Conservation (phyloP, 2,329 filamentous ascomycete genomes). For the Diaporthe sp. region DNA sequence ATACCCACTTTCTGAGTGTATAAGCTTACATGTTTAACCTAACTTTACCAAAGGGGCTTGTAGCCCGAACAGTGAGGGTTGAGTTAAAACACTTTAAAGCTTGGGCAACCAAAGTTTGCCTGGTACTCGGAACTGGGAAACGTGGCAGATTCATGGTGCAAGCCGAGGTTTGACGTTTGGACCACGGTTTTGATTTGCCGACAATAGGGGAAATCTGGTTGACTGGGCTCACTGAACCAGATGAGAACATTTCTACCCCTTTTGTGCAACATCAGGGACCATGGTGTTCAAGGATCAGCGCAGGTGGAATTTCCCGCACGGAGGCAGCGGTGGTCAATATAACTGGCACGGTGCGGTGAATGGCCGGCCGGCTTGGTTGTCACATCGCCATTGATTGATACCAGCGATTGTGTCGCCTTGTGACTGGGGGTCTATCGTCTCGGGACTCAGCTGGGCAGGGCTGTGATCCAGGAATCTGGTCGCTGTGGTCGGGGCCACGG, state of each 20-base stretch:
- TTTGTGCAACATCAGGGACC: background rate
- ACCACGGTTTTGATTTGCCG: background rate
- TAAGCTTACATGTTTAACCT: background rate
- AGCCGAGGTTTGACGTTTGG: background rate
- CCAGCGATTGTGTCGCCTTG: background rate
- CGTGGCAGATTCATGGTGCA: background rate
- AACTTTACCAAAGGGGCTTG: background rate
- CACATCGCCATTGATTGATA: background rate
- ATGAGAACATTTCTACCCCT: background rate
- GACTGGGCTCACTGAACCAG: too few relatives aligned
- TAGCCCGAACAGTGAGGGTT: background rate
- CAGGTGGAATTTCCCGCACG: background rate
- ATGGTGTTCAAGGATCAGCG: background rate
- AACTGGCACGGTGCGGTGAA: background rate
- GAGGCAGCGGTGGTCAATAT: background rate
- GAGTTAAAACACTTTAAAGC: constrained; percentile 12
- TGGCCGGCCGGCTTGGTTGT: background rate
- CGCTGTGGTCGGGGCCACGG: background rate
- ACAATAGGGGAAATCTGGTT: background rate
- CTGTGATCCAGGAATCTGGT: constrained; percentile 19
- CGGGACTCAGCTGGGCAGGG: constrained; percentile 19
- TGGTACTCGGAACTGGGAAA: background rate
- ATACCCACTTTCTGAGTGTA: background rate
- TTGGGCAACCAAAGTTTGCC: background rate
- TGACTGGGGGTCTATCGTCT: background rate